These are phyloP conservation scores for Myriosclerotinia curreyana DNA, from an alignment of 2,329 filamentous ascomycete species.

Conservation along the genomic window DNA sequence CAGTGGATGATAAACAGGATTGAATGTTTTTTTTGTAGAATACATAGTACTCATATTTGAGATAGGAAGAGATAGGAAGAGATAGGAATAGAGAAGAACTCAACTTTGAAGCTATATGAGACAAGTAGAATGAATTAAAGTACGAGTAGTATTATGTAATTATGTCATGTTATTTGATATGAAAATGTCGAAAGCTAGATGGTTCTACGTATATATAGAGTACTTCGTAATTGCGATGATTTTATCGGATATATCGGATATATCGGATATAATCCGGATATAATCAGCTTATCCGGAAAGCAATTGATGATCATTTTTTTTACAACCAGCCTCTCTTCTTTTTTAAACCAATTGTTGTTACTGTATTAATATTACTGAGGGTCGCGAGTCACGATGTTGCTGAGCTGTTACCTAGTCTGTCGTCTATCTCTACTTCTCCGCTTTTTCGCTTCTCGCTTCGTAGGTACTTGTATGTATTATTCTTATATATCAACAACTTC, in stretches of 20 bases:
- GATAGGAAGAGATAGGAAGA: neutral
- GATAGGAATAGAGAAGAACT: conserved; percentile 1
- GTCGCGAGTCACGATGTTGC: neutral
- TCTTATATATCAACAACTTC: too few species aligned
- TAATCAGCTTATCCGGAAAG: conserved; percentile 11
- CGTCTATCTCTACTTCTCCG: too few species aligned
- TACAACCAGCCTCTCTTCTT: conserved; percentile 1
- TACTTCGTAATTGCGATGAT: conserved; percentile 1
- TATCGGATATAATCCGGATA: conserved; percentile 1
- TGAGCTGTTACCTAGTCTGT: too few species aligned
- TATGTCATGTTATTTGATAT: neutral
- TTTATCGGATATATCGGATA: neutral
- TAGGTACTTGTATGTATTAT: too few species aligned
- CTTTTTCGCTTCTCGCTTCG: too few species aligned
- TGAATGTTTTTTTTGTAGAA: neutral
- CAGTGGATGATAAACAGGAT: conserved; percentile 14
- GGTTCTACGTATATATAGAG: too few species aligned
- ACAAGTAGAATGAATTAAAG: too few species aligned
- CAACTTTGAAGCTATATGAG: neutral
- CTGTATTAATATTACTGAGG: neutral
- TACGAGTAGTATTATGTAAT: too few species aligned
- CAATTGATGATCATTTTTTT: neutral
- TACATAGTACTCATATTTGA: neutral
- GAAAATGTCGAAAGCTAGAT: neutral
- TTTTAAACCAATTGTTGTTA: neutral